Conservation (phyloP, 73 alveolate genomes). For the Symbiodinium pilosum region DNA sequence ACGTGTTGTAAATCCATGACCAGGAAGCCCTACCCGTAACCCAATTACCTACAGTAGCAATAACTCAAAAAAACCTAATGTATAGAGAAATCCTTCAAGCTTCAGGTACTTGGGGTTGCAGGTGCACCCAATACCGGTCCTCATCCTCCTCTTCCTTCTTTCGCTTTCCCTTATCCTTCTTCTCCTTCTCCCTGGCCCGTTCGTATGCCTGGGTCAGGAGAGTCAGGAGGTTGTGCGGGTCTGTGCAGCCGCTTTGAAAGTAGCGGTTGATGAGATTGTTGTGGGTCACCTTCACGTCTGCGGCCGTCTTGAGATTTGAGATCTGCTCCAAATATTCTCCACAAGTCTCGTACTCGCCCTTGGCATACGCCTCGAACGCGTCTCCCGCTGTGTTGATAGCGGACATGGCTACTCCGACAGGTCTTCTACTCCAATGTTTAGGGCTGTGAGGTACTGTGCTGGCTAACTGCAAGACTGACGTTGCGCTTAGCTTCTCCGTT, state of each 20-base stretch:
- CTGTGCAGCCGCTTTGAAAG: conserved; percentile 38
- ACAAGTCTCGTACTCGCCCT: conserved; percentile 27
- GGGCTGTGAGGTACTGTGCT: too few species aligned
- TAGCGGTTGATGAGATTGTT: conserved; percentile 31
- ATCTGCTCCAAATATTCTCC: conserved; percentile 47
- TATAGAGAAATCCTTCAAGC: too few species aligned
- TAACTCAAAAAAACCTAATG: too few species aligned
- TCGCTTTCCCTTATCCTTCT: conserved; percentile 86
- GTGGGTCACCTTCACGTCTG: conserved; percentile 67
- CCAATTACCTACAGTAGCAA: too few species aligned
- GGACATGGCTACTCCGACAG: conserved; percentile 51
- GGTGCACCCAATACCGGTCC: neutral
- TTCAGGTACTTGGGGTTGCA: too few species aligned
- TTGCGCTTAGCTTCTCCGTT: too few species aligned
- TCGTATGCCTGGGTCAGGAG: conserved; percentile 24
- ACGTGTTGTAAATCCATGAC: too few species aligned
- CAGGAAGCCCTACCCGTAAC: too few species aligned
- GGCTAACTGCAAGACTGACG: too few species aligned
- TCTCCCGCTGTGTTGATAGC: conserved; percentile 44
- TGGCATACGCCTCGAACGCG: conserved; percentile 48
- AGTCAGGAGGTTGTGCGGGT: conserved; percentile 45
- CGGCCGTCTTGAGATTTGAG: conserved; percentile 35
- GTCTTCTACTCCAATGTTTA: too few species aligned
- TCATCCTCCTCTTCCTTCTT: conserved; percentile 81
- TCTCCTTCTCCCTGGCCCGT: conserved; percentile 63